phyloP scores from a whole-genome alignment of 345 rosid genomes.

The Eucalyptus urophylla region DNA sequence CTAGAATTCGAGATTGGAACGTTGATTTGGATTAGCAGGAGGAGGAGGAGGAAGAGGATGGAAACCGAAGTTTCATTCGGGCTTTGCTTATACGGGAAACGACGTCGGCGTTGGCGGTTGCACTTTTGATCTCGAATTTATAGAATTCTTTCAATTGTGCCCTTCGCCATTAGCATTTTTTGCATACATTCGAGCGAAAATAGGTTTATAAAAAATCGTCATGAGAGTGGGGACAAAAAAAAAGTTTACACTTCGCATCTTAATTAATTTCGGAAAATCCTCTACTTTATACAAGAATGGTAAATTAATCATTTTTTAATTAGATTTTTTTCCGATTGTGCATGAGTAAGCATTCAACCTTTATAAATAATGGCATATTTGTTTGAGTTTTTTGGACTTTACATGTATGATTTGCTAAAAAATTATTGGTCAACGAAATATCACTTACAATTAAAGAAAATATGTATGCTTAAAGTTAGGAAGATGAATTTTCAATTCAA shows the following conservation, averaged over 20 bases:
- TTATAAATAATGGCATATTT: background rate
- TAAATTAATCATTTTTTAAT: background rate
- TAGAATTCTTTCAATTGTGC: background rate
- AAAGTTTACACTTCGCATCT: background rate
- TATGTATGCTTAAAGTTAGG: background rate
- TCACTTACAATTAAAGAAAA: background rate
- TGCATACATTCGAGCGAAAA: background rate
- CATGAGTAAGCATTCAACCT: background rate
- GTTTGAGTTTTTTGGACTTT: background rate
- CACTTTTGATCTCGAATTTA: background rate
- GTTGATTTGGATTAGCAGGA: background rate
- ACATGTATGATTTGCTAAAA: background rate
- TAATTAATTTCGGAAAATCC: background rate
- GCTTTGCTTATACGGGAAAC: background rate
- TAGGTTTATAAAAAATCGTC: background rate
- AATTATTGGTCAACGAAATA: background rate
- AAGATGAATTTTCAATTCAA: background rate
- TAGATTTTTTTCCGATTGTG: fast-evolving
- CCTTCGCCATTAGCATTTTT: background rate
- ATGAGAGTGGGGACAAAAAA: background rate
- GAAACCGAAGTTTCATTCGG: background rate
- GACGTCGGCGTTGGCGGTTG: background rate
- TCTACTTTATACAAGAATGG: background rate
- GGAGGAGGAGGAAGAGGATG: background rate
- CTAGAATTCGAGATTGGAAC: background rate